phyloP scores from a whole-genome alignment of 1,284 basidiomycete species.

The Heterobasidion irregulare region DNA sequence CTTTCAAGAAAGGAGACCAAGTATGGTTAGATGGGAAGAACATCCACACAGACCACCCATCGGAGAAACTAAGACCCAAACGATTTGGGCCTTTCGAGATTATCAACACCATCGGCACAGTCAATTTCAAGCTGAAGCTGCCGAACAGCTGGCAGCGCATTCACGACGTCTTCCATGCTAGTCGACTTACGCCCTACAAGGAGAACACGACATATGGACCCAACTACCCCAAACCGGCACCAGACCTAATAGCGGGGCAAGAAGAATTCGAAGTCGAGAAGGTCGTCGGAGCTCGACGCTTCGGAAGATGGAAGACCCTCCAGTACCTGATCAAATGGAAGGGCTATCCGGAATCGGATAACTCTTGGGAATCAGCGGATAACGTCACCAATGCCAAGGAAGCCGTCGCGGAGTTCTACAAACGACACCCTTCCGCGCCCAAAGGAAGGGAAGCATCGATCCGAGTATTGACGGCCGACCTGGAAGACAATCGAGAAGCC shows the following conservation, averaged over 20 bases:
- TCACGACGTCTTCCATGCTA: background rate
- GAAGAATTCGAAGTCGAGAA: background rate
- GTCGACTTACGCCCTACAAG: background rate
- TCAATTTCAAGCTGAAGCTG: background rate
- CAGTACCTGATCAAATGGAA: background rate
- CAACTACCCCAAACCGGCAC: background rate
- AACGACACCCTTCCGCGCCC: too few species aligned
- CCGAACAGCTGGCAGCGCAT: background rate
- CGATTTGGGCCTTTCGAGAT: background rate
- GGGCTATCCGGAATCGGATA: background rate
- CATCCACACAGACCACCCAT: background rate
- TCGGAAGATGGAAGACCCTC: conserved; percentile 11
- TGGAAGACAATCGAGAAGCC: too few species aligned
- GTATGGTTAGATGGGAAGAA: background rate
- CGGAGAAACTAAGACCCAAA: background rate
- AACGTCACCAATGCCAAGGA: background rate
- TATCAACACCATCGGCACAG: background rate
- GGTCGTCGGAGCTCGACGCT: conserved; percentile 9
- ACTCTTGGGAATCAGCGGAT: background rate
- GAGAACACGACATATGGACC: background rate
- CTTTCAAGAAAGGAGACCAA: background rate
- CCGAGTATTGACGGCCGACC: too few species aligned
- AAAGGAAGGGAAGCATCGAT: too few species aligned
- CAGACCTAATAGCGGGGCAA: background rate
- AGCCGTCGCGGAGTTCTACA: too few species aligned